Conservation (phyloP, 768 basidiomycete genomes). For the Tubosaeta brunneosetosa region DNA sequence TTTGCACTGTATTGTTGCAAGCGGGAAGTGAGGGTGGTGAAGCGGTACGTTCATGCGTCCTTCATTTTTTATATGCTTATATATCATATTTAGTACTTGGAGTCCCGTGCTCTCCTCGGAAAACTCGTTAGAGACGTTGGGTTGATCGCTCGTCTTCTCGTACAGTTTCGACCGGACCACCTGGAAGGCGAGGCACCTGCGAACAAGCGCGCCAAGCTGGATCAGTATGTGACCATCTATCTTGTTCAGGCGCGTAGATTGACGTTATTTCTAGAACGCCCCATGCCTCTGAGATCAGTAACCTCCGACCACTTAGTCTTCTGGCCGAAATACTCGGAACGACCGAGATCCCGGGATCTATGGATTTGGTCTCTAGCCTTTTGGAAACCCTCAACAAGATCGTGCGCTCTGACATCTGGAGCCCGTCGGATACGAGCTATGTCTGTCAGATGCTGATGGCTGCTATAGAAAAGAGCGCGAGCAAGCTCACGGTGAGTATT, state of each 20-base stretch:
- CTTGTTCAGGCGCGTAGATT: background rate
- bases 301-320: slow-evolving; percentile 47
- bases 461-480: slow-evolving; percentile 64
- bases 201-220: slow-evolving; percentile 60
- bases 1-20: slow-evolving; percentile 55
- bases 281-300: slow-evolving; percentile 33
- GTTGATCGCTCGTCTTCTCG: slow-evolving; percentile 51
- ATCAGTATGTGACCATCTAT: slow-evolving; percentile 47
- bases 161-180: slow-evolving; percentile 42
- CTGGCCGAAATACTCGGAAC: slow-evolving; percentile 69
- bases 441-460: slow-evolving; percentile 82
- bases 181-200: slow-evolving; percentile 43
- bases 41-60: slow-evolving; percentile 35
- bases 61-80: background rate
- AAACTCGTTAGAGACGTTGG: slow-evolving; percentile 45
- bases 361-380: slow-evolving; percentile 65
- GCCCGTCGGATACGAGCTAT: slow-evolving; percentile 67
- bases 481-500: slow-evolving; percentile 47
- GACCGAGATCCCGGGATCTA: slow-evolving; percentile 60
- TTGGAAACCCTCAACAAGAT: slow-evolving; percentile 70
- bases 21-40: slow-evolving; percentile 45
- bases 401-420: slow-evolving; percentile 48
- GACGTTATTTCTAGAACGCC: slow-evolving; percentile 5
- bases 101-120: slow-evolving; percentile 48
- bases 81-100: slow-evolving; percentile 33